Evolutionary conservation across 2,329 filamentous ascomycete species (phyloP).

Genomic region (Lasiodiplodia sp.): DNA sequence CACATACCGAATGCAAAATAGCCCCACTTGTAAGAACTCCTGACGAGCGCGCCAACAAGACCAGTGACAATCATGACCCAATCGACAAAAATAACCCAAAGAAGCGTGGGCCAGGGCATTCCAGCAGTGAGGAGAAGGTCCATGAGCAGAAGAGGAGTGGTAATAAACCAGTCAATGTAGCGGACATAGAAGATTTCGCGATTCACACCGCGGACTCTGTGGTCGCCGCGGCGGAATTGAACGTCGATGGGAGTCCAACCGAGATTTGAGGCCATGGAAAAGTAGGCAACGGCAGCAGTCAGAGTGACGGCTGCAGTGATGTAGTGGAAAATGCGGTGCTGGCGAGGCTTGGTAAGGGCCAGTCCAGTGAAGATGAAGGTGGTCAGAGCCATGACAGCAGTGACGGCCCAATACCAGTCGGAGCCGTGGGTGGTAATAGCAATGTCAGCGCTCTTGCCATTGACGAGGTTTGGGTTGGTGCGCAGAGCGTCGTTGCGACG

Average conservation of each 20-base stretch:
- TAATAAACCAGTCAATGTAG: constrained; percentile 71
- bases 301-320: constrained; percentile 66
- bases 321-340: constrained; percentile 69
- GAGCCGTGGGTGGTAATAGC: constrained; percentile 66
- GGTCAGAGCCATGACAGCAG: constrained; percentile 63
- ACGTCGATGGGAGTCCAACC: constrained; percentile 70
- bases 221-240: constrained; percentile 60
- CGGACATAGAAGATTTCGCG: constrained; percentile 72
- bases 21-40: constrained; percentile 71
- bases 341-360: constrained; percentile 61
- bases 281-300: constrained; percentile 69
- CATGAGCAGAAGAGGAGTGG: constrained; percentile 68
- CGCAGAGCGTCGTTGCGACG: constrained; percentile 55
- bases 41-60: constrained; percentile 70
- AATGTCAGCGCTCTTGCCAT: constrained; percentile 59
- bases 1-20: constrained; percentile 64
- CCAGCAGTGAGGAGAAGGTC: constrained; percentile 70
- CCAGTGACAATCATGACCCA: constrained; percentile 73
- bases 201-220: constrained; percentile 58
- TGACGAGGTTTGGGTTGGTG: constrained; percentile 55
- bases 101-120: constrained; percentile 69
- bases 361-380: constrained; percentile 63
- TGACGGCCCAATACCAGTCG: constrained; percentile 69
- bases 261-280: constrained; percentile 71
- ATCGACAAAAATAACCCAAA: constrained; percentile 69